These are phyloP conservation scores for Metschnikowia chrysomelidarum DNA, from an alignment of 805 yeast species.

Conservation along the genomic window DNA sequence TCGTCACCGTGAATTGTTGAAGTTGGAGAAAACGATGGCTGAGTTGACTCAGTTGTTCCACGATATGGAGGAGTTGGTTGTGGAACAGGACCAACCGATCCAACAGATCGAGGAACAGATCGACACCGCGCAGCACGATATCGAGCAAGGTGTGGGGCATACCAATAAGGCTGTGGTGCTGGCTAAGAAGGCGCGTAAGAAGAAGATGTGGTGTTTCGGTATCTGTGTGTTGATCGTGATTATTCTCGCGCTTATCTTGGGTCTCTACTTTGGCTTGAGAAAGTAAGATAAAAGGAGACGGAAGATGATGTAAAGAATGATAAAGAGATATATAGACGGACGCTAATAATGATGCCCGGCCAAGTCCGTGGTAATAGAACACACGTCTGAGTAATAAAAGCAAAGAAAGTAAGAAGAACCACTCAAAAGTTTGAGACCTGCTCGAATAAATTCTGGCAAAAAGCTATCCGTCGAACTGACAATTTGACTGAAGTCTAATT, in stretches of 20 bases:
- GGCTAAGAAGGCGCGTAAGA: constrained; percentile 87
- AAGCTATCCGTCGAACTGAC: no score
- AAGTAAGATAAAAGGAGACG: constrained; percentile 3
- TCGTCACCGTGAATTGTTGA: constrained; percentile 91
- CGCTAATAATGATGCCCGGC: no score
- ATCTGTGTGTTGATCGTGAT: constrained; percentile 57
- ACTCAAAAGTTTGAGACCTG: no score
- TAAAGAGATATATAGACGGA: no score
- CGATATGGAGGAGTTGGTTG: constrained; percentile 94
- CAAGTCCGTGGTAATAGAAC: no score
- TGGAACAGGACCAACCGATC: constrained; percentile 89
- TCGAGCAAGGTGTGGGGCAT: constrained; percentile 93
- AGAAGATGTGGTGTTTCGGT: constrained; percentile 82
- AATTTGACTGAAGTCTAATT: no score
- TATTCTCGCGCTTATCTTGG: constrained; percentile 67
- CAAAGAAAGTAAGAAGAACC: no score
- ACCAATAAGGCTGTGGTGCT: constrained; percentile 84
- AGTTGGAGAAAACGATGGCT: constrained; percentile 92
- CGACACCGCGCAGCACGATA: constrained; percentile 79
- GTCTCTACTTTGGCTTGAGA: constrained; percentile 49
- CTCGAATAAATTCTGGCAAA: no score
- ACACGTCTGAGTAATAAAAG: no score
- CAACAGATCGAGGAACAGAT: constrained; percentile 81
- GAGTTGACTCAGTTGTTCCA: constrained; percentile 92
- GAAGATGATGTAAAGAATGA: not conserved